Evolutionary conservation across 2,329 filamentous ascomycete genomes (phyloP).

Genomic region (Venturia carpophila): DNA sequence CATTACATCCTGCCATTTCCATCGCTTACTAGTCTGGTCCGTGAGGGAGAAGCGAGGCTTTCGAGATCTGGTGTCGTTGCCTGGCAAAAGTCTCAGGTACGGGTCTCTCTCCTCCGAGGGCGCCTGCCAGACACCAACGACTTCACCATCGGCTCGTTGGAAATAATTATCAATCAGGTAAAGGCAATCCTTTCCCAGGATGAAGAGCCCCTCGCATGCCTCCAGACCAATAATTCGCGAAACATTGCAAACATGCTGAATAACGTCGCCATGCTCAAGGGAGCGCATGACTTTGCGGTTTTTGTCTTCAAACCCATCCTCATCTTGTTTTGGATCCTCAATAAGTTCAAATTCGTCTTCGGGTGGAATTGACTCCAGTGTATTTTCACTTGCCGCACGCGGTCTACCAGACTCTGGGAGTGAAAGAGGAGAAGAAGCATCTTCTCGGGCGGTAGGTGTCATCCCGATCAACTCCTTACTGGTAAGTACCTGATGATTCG

Average conservation of each 20-base stretch:
- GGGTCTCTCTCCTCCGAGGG: slow-evolving; percentile 87
- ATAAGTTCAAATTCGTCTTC: slow-evolving; percentile 96
- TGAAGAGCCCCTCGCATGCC: slow-evolving; percentile 85
- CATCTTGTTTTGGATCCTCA: slow-evolving; percentile 79
- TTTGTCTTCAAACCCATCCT: slow-evolving; percentile 90
- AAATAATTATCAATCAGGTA: slow-evolving; percentile 98
- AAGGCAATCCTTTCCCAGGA: slow-evolving; percentile 82
- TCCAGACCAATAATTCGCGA: slow-evolving; percentile 91
- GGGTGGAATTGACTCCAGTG: slow-evolving; percentile 21
- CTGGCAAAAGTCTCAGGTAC: slow-evolving; percentile 88
- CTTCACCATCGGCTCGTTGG: slow-evolving; percentile 88
- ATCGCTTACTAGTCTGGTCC: slow-evolving; percentile 79
- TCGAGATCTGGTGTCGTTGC: slow-evolving; percentile 54
- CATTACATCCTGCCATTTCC: slow-evolving; percentile 91
- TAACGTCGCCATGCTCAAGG: slow-evolving; percentile 79
- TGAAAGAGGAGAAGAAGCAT: slow-evolving; percentile 18
- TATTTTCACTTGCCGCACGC: slow-evolving; percentile 36
- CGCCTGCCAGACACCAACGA: slow-evolving; percentile 93
- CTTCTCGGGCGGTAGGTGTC: slow-evolving; percentile 18
- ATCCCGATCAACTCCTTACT: slow-evolving; percentile 24
- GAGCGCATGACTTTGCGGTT: slow-evolving; percentile 97
- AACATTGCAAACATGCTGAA: slow-evolving; percentile 90
- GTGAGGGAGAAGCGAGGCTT: slow-evolving; percentile 39
- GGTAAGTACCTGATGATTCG: slow-evolving; percentile 31
- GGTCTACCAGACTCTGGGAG: slow-evolving; percentile 26